Percentiles rank a stretch among this genome's conserved stretches.
Evolutionary conservation across 2,329 filamentous ascomycete genomes (phyloP).

Genomic region (Gaeumannomyces tritici): DNA sequence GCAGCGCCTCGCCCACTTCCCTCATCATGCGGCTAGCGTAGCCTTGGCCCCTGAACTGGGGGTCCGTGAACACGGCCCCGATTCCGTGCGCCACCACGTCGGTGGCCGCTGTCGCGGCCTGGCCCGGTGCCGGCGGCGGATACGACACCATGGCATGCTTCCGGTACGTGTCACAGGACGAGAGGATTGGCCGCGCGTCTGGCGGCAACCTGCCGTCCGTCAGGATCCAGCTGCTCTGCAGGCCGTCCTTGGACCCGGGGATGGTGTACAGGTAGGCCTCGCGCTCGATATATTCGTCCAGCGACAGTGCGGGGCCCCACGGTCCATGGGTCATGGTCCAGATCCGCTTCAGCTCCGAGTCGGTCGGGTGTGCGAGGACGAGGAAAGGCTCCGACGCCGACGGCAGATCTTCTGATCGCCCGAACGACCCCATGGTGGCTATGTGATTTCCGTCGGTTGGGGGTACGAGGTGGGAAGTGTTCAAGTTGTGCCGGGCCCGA

Average conservation of each 20-base stretch:
- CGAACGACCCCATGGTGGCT: constrained; percentile 21
- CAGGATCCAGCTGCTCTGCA: constrained; percentile 56
- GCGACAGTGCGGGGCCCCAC: constrained; percentile 49
- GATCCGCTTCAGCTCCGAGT: constrained; percentile 40
- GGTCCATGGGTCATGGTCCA: constrained; percentile 45
- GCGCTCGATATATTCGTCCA: constrained; percentile 47
- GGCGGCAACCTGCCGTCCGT: constrained; percentile 32
- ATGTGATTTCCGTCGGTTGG: background rate
- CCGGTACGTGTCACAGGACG: constrained; percentile 54
- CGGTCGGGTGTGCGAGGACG: constrained; percentile 45
- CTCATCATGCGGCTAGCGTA: constrained; percentile 71
- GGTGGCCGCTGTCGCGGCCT: constrained; percentile 11
- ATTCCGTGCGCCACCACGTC: constrained; percentile 64
- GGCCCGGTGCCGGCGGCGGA: constrained; percentile 15
- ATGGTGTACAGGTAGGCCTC: constrained; percentile 48
- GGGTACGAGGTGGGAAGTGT: background rate
- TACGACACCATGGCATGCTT: constrained; percentile 44
- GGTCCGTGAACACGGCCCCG: constrained; percentile 68
- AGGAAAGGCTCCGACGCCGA: constrained; percentile 25
- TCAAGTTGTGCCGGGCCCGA: too few species aligned
- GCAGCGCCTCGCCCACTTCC: constrained; percentile 44
- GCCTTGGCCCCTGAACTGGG: constrained; percentile 56
- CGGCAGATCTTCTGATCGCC: constrained; percentile 17
- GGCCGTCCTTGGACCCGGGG: constrained; percentile 47
- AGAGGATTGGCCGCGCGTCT: constrained; percentile 42